Conservation (phyloP, 2,329 filamentous ascomycete genomes). For the Fusarium praegraminearum region DNA sequence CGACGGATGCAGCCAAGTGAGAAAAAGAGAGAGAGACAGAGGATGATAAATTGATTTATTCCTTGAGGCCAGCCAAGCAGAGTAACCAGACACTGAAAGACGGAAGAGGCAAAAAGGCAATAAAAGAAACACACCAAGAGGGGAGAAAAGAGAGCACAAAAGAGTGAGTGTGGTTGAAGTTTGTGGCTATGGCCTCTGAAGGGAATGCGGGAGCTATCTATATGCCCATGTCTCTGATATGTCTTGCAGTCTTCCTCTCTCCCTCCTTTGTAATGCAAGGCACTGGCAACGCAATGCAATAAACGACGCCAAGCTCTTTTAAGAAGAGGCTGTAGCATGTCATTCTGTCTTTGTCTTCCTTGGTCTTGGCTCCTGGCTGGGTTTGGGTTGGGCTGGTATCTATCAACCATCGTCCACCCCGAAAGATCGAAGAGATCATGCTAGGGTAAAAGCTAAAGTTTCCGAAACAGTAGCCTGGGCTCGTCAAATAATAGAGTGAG, state of each 20-base stretch:
- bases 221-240: constrained; percentile 43
- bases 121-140: constrained; percentile 2
- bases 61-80: constrained; percentile 16
- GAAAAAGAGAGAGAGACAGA: constrained; percentile 16
- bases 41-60: constrained; percentile 13
- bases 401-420: background rate
- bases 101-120: constrained; percentile 20
- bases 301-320: constrained; percentile 17
- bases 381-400: background rate
- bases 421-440: constrained; percentile 18
- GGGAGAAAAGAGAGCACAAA: background rate
- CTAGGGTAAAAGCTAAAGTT: constrained; percentile 25
- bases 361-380: background rate
- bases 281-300: background rate
- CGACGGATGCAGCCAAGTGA: constrained; percentile 34
- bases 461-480: constrained; percentile 31
- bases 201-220: constrained; percentile 47
- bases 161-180: constrained; percentile 28
- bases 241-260: constrained; percentile 5
- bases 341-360: background rate
- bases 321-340: constrained; percentile 11
- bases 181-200: constrained; percentile 34
- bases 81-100: constrained; percentile 44
- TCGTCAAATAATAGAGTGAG: constrained; percentile 3
- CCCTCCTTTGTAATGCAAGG: constrained; percentile 1